Evolutionary conservation across 148 eudicot species (phyloP).

Genomic region (Dianthus caryophyllus): DNA sequence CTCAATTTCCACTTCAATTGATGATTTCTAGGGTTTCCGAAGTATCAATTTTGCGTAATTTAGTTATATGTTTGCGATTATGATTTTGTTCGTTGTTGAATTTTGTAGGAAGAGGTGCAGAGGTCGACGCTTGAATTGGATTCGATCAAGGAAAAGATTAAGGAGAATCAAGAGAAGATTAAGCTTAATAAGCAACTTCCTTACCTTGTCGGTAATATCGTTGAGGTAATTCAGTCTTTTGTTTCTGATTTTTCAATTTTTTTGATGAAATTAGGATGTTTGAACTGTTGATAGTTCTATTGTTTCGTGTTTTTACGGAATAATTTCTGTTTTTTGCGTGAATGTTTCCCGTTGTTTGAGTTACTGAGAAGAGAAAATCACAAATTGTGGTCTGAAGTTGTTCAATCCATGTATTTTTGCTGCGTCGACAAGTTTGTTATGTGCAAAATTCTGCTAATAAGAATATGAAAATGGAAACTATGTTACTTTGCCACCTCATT

Average conservation of each 20-base stretch:
- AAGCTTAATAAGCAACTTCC: conserved; percentile 93
- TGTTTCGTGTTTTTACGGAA: not conserved
- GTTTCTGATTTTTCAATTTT: not conserved
- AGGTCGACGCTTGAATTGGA: conserved; percentile 71
- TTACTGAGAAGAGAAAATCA: too few species aligned
- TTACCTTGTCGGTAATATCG: conserved; percentile 82
- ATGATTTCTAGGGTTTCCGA: not conserved
- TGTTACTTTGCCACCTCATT: too few species aligned
- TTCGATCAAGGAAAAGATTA: conserved; percentile 73
- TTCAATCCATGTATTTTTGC: too few species aligned
- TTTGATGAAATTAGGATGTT: not conserved
- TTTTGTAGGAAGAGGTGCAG: conserved; percentile 73
- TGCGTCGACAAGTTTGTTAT: too few species aligned
- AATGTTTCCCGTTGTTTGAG: too few species aligned
- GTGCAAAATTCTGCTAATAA: too few species aligned
- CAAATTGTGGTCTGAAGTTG: too few species aligned
- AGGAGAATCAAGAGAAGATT: conserved; percentile 92
- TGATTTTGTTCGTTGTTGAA: not conserved
- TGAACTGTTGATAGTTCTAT: not conserved
- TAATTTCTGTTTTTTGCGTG: too few species aligned
- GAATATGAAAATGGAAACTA: too few species aligned
- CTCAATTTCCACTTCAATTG: not conserved
- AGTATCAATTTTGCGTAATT: not conserved
- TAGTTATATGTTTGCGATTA: not conserved
- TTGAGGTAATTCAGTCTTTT: conserved; percentile 41